Conservation (phyloP, 495 filamentous ascomycete species). For the Extremus antarcticus region DNA sequence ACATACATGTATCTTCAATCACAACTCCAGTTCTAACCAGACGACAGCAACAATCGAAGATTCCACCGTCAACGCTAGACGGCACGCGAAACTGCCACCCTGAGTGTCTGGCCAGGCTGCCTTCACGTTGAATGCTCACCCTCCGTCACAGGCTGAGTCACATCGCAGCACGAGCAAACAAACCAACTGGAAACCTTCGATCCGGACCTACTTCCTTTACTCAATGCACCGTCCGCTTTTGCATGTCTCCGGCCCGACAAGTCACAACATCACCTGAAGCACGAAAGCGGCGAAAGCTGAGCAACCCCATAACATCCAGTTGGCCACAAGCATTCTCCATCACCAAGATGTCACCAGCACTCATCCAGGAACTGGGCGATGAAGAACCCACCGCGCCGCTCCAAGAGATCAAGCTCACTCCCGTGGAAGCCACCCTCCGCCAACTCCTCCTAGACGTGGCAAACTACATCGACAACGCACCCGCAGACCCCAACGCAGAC, state of each 20-base stretch:
- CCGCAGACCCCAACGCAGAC: conserved; percentile 5
- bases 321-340: background rate
- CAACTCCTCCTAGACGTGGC: conserved; percentile 66
- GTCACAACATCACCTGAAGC: conserved; percentile 10
- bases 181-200: background rate
- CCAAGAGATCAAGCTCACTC: conserved; percentile 45
- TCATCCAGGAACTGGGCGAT: conserved; percentile 18
- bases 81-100: too few species aligned
- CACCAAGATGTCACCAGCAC: conserved; percentile 9
- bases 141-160: background rate
- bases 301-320: background rate
- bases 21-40: too few species aligned
- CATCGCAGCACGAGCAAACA: background rate
- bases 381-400: background rate
- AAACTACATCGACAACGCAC: conserved; percentile 44
- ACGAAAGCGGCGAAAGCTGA: conserved; percentile 13
- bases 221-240: background rate
- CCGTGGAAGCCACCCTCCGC: conserved; percentile 56
- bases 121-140: background rate
- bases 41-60: too few species aligned
- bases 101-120: too few species aligned
- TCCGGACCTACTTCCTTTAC: background rate
- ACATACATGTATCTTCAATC: too few species aligned
- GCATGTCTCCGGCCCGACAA: conserved; percentile 13
- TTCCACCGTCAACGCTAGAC: too few species aligned